Evolutionary conservation across 192 early-diverging fungal genomes (phyloP).

Genomic region (Gonapodya prolifera): DNA sequence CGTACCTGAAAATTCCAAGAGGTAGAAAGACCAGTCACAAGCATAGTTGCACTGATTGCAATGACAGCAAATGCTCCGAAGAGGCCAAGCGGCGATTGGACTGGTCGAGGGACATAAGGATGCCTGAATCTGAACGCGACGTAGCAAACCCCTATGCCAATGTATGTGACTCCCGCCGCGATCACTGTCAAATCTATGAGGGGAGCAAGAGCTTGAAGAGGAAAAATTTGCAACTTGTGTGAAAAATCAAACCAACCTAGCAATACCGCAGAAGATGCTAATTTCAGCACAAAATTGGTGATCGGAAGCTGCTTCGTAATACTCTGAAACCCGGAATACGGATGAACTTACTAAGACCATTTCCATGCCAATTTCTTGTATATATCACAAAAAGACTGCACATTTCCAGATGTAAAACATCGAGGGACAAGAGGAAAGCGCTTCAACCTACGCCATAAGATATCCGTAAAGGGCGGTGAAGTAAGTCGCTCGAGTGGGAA

Average conservation of each 20-base stretch:
- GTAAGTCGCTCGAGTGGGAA: slow-evolving; percentile 6
- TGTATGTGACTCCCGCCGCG: slow-evolving; percentile 9
- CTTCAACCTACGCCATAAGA: background rate
- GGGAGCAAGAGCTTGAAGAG: background rate
- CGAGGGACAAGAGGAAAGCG: background rate
- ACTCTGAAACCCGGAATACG: no score
- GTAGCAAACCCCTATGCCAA: slow-evolving; percentile 9
- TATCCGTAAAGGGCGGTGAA: slow-evolving; percentile 1
- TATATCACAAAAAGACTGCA: background rate
- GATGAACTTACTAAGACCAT: background rate
- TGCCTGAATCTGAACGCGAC: slow-evolving; percentile 11
- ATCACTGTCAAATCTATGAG: slow-evolving; percentile 3
- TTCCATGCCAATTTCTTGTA: background rate
- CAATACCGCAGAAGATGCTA: background rate
- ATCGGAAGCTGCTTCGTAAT: no score
- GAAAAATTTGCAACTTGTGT: no score
- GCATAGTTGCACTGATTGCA: background rate
- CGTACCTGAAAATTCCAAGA: background rate
- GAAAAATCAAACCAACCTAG: no score
- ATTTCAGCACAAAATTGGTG: background rate
- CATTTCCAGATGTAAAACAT: background rate
- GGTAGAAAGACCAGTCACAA: background rate
- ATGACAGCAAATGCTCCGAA: slow-evolving; percentile 1
- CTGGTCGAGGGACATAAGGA: slow-evolving; percentile 11
- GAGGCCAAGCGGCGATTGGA: slow-evolving; percentile 8